Evolutionary conservation across 1,284 basidiomycete genomes (phyloP).

Genomic region (Cutaneotrichosporon cutaneum): DNA sequence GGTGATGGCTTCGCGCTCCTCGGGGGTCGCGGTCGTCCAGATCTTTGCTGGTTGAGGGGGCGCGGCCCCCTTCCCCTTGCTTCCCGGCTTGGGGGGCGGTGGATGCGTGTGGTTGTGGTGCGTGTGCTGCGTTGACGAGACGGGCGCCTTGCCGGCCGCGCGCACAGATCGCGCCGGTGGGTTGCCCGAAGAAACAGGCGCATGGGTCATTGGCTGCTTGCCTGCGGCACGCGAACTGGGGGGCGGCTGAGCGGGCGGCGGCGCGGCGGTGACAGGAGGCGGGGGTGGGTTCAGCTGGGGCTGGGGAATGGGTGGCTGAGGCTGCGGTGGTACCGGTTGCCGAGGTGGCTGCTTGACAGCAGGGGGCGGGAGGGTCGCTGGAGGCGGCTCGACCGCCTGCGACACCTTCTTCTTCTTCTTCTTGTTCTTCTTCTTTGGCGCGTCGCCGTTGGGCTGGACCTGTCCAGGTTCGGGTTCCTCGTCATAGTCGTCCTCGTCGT

Average conservation of each 20-base stretch:
- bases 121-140: slow-evolving; percentile 63
- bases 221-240: slow-evolving; percentile 69
- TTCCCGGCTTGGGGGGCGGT: slow-evolving; percentile 51
- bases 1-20: slow-evolving; percentile 94
- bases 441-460: slow-evolving; percentile 42
- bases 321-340: slow-evolving; percentile 42
- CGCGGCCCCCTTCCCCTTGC: slow-evolving; percentile 45
- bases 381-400: slow-evolving; percentile 32
- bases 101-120: slow-evolving; percentile 57
- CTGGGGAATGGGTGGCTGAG: slow-evolving; percentile 29
- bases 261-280: slow-evolving; percentile 42
- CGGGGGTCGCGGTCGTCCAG: slow-evolving; percentile 82
- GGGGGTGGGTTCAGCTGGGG: slow-evolving; percentile 42
- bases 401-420: slow-evolving; percentile 59
- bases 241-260: slow-evolving; percentile 54
- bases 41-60: slow-evolving; percentile 56
- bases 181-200: slow-evolving; percentile 39
- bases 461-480: slow-evolving; percentile 35
- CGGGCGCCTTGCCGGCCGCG: slow-evolving; percentile 55
- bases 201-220: slow-evolving; percentile 69
- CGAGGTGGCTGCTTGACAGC: slow-evolving; percentile 42
- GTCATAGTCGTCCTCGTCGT: slow-evolving; percentile 50
- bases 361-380: slow-evolving; percentile 49
- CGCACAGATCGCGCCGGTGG: slow-evolving; percentile 54
- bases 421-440: slow-evolving; percentile 56